Evolutionary conservation across 2,329 filamentous ascomycete species (phyloP).

Genomic region (Aspergillus sp.): DNA sequence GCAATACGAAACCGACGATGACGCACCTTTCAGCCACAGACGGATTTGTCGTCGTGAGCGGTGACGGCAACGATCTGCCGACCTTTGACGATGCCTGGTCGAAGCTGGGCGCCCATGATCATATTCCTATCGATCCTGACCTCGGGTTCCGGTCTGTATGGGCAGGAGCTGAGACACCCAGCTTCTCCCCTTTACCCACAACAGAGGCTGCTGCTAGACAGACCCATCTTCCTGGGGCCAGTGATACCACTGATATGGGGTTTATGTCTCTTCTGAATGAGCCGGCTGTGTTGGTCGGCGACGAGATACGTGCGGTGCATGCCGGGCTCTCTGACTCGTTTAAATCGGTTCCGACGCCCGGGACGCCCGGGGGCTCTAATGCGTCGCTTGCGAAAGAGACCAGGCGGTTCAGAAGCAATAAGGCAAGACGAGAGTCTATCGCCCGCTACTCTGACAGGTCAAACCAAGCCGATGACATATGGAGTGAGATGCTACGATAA

Average conservation of each 20-base stretch:
- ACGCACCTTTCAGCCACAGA: background rate
- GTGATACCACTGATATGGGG: background rate
- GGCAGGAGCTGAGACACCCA: background rate
- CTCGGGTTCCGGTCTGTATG: background rate
- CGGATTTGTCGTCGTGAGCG: background rate
- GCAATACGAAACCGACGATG: background rate
- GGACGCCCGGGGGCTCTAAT: background rate
- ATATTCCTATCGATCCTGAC: background rate
- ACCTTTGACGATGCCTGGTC: background rate
- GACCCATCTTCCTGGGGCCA: background rate
- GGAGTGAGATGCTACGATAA: background rate
- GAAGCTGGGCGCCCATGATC: background rate
- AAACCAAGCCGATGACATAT: background rate
- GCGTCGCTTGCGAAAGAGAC: background rate
- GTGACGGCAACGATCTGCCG: background rate
- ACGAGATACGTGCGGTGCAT: background rate
- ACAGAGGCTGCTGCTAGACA: background rate
- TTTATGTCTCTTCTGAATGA: background rate
- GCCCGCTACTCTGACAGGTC: background rate
- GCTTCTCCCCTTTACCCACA: background rate
- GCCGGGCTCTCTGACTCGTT: background rate
- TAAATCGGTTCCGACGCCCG: background rate
- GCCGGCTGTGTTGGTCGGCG: background rate
- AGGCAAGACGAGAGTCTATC: background rate
- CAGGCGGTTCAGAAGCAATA: background rate